Conservation (phyloP, 176 grass and related monocot genomes). For the Alopecurus myosuroides region DNA sequence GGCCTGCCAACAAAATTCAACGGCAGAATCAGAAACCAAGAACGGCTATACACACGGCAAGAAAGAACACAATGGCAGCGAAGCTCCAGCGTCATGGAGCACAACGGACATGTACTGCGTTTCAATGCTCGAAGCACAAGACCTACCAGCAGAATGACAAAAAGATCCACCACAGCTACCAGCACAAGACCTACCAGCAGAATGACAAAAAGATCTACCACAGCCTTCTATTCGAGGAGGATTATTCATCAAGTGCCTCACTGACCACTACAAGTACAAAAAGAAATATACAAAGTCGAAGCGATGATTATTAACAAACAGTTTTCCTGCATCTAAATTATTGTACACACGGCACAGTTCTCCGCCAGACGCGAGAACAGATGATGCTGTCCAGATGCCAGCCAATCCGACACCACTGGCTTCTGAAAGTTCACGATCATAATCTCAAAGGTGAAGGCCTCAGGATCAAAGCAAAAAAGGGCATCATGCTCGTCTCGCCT, state of each 20-base stretch:
- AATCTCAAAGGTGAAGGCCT: slow-evolving; percentile 27
- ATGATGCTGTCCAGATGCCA: neutral
- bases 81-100: too few relatives aligned
- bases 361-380: slow-evolving; percentile 17
- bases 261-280: slow-evolving; percentile 4
- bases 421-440: slow-evolving; percentile 15
- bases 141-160: too few relatives aligned
- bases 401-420: neutral
- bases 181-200: too few relatives aligned
- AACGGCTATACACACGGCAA: too few relatives aligned
- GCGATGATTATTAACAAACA: slow-evolving; percentile 60
- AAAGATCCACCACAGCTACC: too few relatives aligned
- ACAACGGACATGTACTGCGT: too few relatives aligned
- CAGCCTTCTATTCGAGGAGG: too few relatives aligned
- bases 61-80: too few relatives aligned
- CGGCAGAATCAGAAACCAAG: too few relatives aligned
- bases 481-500: neutral
- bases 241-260: neutral
- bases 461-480: neutral
- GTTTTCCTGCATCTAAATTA: slow-evolving; percentile 15
- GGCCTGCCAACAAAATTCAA: too few relatives aligned
- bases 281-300: slow-evolving; percentile 29
- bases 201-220: too few relatives aligned
- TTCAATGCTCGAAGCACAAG: too few relatives aligned
- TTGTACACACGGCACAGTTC: slow-evolving; percentile 29